Evolutionary conservation across 2,329 filamentous ascomycete species (phyloP), one percentile per base, ranked within the genome.

Genomic region (Hymenoscyphus salicellus): DNA sequence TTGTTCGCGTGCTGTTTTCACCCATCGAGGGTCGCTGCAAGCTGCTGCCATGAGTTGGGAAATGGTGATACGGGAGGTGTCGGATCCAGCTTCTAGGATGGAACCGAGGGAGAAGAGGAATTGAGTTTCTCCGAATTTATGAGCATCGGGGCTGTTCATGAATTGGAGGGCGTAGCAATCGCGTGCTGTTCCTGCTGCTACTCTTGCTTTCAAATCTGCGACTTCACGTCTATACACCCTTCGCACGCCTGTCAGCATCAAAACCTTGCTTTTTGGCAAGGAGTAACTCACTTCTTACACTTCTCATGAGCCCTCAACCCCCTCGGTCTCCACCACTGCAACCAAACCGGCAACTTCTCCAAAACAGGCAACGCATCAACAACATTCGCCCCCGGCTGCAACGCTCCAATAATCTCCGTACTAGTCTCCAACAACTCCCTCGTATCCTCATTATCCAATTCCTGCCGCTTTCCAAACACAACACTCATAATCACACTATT

Each of bases 41-140:
- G 75, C 70, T 66, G 76, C 74, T 3, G 66, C 69, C 36, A 77
- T 75, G 14, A 71, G 71, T 52, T 77, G 62, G 36, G 56, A 75
- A 52, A 77, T 59, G 0, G 72, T 72, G 65, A 77, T 73, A 20
- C 78, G 73, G 0, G 79, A 78, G 3, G 77, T 82, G 64, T 82
- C 79, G 33, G 74, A 75, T 5, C 80, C 80, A 0, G 80, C 79
- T 60, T 77, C 77, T 33, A 82, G 76, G 17, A 81, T 67, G 14
- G 74, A 72, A 10, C 75, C 74, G 10, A 76, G 66, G 17, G 72
- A 68, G 66, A 76, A 74, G 6, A 76, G 67, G 49, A 67, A 68
- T 61, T 76, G 73, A 23, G 65, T 71, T 23, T 66, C 61, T 32
- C 65, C 68, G 26, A 66, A 65, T 23, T 68, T 65, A 4, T 64